Conservation (phyloP, 495 filamentous ascomycete genomes). For the Penicillium taxi region DNA sequence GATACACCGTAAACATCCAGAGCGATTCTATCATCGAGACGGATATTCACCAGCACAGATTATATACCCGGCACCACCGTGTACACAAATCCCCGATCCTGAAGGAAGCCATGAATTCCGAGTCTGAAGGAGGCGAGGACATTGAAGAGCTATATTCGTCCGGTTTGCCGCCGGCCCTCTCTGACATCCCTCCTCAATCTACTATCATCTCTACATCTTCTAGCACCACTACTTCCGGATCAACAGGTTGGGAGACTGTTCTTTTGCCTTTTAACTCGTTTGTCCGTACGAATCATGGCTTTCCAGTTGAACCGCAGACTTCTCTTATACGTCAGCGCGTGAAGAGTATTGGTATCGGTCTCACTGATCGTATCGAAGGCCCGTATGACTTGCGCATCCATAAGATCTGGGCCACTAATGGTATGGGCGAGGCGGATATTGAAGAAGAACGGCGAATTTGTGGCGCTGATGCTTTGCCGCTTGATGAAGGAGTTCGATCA, state of each 20-base stretch:
- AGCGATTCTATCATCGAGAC: constrained; percentile 86
- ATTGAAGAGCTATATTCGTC: constrained; percentile 19
- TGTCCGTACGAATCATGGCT: constrained; percentile 86
- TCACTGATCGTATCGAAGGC: constrained; percentile 83
- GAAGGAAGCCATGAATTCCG: constrained; percentile 7
- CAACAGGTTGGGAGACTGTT: constrained; percentile 88
- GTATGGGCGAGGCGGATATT: constrained; percentile 33
- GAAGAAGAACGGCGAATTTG: constrained; percentile 38
- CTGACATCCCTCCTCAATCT: constrained; percentile 32
- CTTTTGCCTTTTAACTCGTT: constrained; percentile 85
- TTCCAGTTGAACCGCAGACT: constrained; percentile 83
- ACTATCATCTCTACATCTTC: constrained; percentile 32
- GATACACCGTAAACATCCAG: constrained; percentile 93
- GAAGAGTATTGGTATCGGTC: constrained; percentile 72
- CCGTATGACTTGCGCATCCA: constrained; percentile 78
- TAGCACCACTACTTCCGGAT: constrained; percentile 32
- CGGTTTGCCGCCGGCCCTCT: constrained; percentile 30
- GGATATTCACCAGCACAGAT: constrained; percentile 89
- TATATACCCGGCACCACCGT: constrained; percentile 64
- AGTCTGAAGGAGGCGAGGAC: constrained; percentile 17
- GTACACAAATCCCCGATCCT: constrained; percentile 15
- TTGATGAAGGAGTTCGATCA: constrained; percentile 35
- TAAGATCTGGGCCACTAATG: constrained; percentile 67
- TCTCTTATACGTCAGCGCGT: constrained; percentile 80
- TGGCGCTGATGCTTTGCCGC: constrained; percentile 32